phyloP scores from a whole-genome alignment of 805 yeast genomes.

The Wickerhamiella nectarea region DNA sequence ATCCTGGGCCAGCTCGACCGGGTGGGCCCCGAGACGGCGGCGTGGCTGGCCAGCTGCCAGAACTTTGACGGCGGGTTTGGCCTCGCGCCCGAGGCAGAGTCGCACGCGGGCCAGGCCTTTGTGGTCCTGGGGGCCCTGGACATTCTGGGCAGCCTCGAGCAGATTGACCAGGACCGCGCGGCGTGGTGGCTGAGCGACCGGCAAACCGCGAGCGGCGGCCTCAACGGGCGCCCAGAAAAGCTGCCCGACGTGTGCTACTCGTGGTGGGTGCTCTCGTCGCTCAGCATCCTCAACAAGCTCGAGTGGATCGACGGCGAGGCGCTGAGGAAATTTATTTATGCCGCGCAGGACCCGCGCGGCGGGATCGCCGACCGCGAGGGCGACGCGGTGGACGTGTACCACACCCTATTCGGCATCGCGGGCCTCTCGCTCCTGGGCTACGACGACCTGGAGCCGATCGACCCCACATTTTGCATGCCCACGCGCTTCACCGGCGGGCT shows the following conservation, averaged over 20 bases:
- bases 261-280: slow-evolving; percentile 88
- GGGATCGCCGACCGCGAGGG: slow-evolving; percentile 90
- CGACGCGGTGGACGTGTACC: slow-evolving; percentile 85
- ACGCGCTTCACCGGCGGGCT: neutral
- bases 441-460: slow-evolving; percentile 46
- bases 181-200: slow-evolving; percentile 87
- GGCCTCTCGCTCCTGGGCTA: slow-evolving; percentile 69
- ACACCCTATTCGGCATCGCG: slow-evolving; percentile 79
- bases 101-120: slow-evolving; percentile 71
- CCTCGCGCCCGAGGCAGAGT: slow-evolving; percentile 83
- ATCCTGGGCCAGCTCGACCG: slow-evolving; percentile 48
- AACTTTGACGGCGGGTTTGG: slow-evolving; percentile 98
- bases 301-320: slow-evolving; percentile 66
- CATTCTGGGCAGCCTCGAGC: slow-evolving; percentile 45
- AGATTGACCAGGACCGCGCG: slow-evolving; percentile 29
- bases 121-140: slow-evolving; percentile 75
- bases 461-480: slow-evolving; percentile 85
- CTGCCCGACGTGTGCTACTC: slow-evolving; percentile 95
- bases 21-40: slow-evolving; percentile 44
- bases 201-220: slow-evolving; percentile 76
- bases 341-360: slow-evolving; percentile 71
- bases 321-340: slow-evolving; percentile 52
- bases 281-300: slow-evolving; percentile 49
- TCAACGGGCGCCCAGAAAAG: slow-evolving; percentile 93
- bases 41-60: slow-evolving; percentile 52